Evolutionary conservation across 106 monocot species (phyloP).

Genomic region (Narthecium ossifragum): DNA sequence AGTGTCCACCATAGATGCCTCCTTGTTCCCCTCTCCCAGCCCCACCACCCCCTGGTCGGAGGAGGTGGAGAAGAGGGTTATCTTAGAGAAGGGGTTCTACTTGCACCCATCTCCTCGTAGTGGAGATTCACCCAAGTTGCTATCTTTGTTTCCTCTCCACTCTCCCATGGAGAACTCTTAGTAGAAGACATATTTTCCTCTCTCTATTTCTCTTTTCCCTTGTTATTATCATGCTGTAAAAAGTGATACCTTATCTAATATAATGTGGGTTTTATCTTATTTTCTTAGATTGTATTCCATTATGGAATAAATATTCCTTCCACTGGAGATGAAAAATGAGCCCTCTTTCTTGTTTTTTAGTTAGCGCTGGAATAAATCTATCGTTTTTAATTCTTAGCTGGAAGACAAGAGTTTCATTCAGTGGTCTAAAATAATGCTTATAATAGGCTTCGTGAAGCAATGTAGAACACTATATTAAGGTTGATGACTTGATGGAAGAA

Average conservation of each 20-base stretch:
- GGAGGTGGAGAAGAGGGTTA: conserved; percentile 16
- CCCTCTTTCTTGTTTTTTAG: not conserved
- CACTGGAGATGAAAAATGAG: not conserved
- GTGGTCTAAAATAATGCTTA: too few species aligned
- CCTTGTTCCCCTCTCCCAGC: not conserved
- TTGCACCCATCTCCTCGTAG: conserved; percentile 21
- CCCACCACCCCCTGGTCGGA: conserved; percentile 8
- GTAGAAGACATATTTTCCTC: not conserved
- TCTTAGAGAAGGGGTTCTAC: conserved; percentile 18
- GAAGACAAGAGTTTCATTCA: too few species aligned
- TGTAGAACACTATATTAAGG: too few species aligned
- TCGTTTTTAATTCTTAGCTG: too few species aligned
- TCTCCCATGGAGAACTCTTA: not conserved
- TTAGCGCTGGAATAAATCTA: too few species aligned
- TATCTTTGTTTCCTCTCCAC: conserved; percentile 21
- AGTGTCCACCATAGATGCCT: conserved; percentile 18
- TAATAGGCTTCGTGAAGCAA: too few species aligned
- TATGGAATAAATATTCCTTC: not conserved
- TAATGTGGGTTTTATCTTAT: too few species aligned
- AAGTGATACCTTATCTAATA: too few species aligned
- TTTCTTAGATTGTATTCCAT: too few species aligned
- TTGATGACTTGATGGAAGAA: too few species aligned
- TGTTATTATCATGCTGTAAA: not conserved
- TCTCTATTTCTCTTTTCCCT: not conserved
- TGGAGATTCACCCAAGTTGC: conserved; percentile 15